Evolutionary conservation across 2,329 filamentous ascomycete species (phyloP), one percentile per base, ranked within the genome.

Genomic region (Colletotrichum truncatum): DNA sequence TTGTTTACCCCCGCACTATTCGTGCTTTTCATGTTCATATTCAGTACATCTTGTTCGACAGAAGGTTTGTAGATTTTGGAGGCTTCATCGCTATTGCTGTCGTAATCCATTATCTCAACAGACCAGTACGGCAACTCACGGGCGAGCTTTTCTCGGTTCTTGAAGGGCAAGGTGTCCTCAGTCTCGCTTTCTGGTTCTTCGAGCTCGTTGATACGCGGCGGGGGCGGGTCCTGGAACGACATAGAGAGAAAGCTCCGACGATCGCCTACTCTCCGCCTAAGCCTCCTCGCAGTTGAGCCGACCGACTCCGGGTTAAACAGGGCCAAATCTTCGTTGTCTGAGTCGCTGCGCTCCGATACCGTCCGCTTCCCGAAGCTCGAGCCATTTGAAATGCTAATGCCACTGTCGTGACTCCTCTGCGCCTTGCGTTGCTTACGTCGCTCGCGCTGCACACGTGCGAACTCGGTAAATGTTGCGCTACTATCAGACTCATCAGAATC

Each of bases 331-430:
- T 80, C 78, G 9, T 69, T 72, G 65, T 85, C 84, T 7, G 82
- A 82, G 67, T 85, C 84, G 71, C 82, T 85, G 60, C 85, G 80
- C 71, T 86, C 84, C 70, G 80, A 84, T 67, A 85, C 81, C 23
- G 83, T 85, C 34, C 84, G 79, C 75, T 87, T 87, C 67, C 83
- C 82, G 57, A 86, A 82, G 73, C 83, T 86, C 69, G 84, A 86
- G n/a, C n/a, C n/a, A n/a, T n/a, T n/a, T n/a, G n/a, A n/a, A n/a
- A n/a, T n/a, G n/a, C n/a, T n/a, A n/a, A n/a, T n/a, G n/a, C n/a
- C n/a, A n/a, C n/a, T n/a, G n/a, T n/a, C n/a, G n/a, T n/a, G n/a
- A n/a, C n/a, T n/a, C 48, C 84, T 84, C 69, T 82, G 81, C 55
- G 81, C 85, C 72, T 84, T 80, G 23, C 84, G 78, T 39, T 80